These are phyloP conservation scores for Candida xyloterini DNA, from an alignment of 805 yeast genomes.

Conservation along the genomic window DNA sequence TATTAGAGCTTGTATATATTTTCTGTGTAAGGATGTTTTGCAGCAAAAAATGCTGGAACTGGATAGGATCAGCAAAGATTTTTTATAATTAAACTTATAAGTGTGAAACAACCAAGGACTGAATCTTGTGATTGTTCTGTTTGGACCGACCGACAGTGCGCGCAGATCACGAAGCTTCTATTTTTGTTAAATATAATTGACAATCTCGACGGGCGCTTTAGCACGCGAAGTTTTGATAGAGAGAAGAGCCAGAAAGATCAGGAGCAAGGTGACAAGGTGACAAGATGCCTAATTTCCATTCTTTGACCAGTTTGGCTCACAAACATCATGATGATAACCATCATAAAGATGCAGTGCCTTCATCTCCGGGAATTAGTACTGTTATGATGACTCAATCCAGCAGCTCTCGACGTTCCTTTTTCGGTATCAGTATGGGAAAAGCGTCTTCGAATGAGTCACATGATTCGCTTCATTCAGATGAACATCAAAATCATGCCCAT, in stretches of 20 bases:
- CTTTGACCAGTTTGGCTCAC: conserved; percentile 25
- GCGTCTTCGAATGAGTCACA: conserved; percentile 31
- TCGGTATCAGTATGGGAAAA: conserved; percentile 30
- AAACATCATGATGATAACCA: conserved; percentile 25
- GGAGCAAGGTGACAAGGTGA: not conserved
- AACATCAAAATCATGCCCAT: conserved; percentile 18
- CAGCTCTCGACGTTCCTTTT: conserved; percentile 29
- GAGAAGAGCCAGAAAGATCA: not conserved
- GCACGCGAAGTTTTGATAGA: not conserved
- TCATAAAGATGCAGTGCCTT: conserved; percentile 14
- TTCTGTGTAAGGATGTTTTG: conserved; percentile 17
- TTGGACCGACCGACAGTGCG: conserved; percentile 7
- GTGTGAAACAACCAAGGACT: not conserved
- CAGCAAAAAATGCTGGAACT: conserved; percentile 12
- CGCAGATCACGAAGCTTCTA: conserved; percentile 1
- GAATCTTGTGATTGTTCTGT: conserved; percentile 1
- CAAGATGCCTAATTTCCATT: conserved; percentile 29
- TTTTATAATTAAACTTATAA: not conserved
- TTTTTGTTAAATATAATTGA: not conserved
- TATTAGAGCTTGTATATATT: not conserved
- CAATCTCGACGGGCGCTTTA: conserved; percentile 1
- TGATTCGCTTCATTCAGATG: conserved; percentile 24
- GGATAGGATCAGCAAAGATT: conserved; percentile 7
- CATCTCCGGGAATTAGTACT: conserved; percentile 16
- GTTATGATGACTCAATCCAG: conserved; percentile 23